Conservation (phyloP, 257 asterid species). For the Capsicum pubescens region DNA sequence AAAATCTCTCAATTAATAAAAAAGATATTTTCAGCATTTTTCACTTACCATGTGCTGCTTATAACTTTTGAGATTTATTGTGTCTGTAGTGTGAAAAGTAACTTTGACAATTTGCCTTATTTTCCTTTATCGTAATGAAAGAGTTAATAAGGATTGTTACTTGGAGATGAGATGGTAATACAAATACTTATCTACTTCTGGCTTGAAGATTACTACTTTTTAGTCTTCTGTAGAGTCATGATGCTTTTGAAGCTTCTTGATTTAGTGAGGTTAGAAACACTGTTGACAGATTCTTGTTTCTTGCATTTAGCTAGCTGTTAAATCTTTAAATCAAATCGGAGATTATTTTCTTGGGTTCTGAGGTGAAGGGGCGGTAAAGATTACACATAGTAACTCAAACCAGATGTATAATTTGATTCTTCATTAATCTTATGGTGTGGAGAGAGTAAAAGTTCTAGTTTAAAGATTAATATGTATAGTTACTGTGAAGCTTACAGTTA, state of each 20-base stretch:
- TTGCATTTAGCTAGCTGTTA: background rate
- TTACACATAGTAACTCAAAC: background rate
- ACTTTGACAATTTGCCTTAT: background rate
- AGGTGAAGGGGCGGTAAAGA: background rate
- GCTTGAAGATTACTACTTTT: background rate
- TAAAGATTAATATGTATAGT: background rate
- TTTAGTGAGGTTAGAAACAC: background rate
- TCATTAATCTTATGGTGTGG: no score
- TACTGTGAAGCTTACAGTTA: background rate
- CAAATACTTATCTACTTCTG: background rate
- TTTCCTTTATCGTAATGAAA: background rate
- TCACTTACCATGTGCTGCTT: no score
- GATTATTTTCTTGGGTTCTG: background rate
- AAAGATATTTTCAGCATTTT: no score
- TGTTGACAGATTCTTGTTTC: background rate
- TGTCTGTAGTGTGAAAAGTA: conserved; percentile 6
- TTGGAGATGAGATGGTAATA: conserved; percentile 24
- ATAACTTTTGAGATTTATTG: no score
- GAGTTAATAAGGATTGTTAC: conserved; percentile 8
- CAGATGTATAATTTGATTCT: background rate
- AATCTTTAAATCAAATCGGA: background rate
- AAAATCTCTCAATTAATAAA: no score
- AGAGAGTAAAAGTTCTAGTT: background rate
- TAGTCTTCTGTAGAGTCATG: background rate
- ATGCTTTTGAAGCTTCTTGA: conserved; percentile 1